Conservation (phyloP, 805 yeast genomes). For the Suhomyces faveliae region DNA sequence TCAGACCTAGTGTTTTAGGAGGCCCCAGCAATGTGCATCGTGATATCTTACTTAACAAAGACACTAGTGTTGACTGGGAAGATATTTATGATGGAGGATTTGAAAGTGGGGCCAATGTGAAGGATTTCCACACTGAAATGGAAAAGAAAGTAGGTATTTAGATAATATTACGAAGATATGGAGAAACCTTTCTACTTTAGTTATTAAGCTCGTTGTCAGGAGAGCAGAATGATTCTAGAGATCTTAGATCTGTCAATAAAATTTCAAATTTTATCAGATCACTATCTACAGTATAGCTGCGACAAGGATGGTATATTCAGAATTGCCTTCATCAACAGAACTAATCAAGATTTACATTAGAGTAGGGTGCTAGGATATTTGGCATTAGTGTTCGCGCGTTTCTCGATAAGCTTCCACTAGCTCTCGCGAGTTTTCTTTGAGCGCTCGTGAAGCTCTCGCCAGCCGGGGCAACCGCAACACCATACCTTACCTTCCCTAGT, state of each 20-base stretch:
- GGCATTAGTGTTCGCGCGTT: neutral
- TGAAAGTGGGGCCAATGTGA: constrained; percentile 36
- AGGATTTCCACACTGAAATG: constrained; percentile 71
- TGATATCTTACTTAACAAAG: constrained; percentile 79
- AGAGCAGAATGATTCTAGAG: too few species aligned
- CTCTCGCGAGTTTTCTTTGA: neutral
- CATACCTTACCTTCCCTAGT: neutral
- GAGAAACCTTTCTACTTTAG: neutral
- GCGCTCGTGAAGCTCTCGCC: neutral
- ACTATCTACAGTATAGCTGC: too few species aligned
- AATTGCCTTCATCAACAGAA: too few species aligned
- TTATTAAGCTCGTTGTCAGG: too few species aligned
- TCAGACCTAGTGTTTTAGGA: constrained; percentile 63
- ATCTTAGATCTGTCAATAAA: too few species aligned
- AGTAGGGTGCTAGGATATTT: neutral
- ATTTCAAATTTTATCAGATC: too few species aligned
- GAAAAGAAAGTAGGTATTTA: constrained; percentile 52
- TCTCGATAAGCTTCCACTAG: neutral
- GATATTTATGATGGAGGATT: constrained; percentile 73
- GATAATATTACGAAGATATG: neutral
- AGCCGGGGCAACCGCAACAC: neutral
- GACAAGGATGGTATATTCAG: too few species aligned
- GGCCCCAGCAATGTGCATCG: constrained; percentile 60
- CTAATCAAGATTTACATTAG: too few species aligned
- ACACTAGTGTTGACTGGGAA: constrained; percentile 85